Base-by-base conservation (phyloP, 2,329 filamentous ascomycete species). In the Cercospora janseana region DNA sequence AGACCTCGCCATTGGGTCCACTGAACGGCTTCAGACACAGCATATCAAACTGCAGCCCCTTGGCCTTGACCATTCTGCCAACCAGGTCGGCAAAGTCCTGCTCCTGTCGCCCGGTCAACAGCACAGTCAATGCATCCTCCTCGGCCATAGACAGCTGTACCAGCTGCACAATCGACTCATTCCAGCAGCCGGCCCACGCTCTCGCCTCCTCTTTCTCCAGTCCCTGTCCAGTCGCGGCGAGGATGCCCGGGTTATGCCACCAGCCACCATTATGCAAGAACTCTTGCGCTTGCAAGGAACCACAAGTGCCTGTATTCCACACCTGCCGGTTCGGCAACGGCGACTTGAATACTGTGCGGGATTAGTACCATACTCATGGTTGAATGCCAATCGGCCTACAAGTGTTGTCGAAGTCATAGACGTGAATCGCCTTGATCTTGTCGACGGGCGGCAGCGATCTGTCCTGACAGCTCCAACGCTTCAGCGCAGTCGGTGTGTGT, bases 391-490 rank as follows among this genome's bases (percentile, higher is more conserved):
- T 26, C 21, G 46, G 56, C 85, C 68, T 75, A 92, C 88, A 74
- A 28, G 92, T 97, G 66, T 98, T 97, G 71, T 98, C 93, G 69
- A 97, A 98, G 70, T 98, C 93, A 73, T 97, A 97, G 60, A 98
- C 80, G 66, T 97, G 92, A 45, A 98, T 82, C 6, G 82, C 74
- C 67, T 82, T 88, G 70, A 97, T 85, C 48, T 81, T 76, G 32
- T 86, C 76, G 8, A 83, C 77, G 24, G 81, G 79, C 62, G 89
- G 88, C 26, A 93, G 75, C 54, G 85, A 79, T 65, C 82, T 85
- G 64, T 83, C 82, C 54, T 85, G 74, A 60, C 90, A 82, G 31
- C 88, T 95, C 91, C 91, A 96, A 60, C 91, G 78, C 69, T 85
- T 85, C 56, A 95, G 73, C 32, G 85, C 81, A 12, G 88, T 94